Conservation (phyloP, 176 grass and related monocot genomes). For the Oryza glumipatula region DNA sequence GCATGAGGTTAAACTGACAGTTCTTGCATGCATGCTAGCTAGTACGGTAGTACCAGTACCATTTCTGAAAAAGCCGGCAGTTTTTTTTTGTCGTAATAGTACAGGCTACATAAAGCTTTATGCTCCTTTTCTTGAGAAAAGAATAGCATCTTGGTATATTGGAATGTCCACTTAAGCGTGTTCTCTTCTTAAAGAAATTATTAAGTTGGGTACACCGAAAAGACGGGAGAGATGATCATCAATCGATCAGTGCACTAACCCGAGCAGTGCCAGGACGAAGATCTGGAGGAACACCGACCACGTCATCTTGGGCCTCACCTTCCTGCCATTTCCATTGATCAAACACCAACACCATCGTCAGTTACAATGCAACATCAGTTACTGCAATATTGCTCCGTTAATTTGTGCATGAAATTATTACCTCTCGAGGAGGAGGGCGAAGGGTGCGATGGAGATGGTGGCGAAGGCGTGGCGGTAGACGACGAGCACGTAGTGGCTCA, state of each 20-base stretch:
- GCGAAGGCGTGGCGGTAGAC: constrained; percentile 97
- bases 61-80: constrained; percentile 14
- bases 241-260: constrained; percentile 53
- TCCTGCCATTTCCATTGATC: constrained; percentile 52
- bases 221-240: background rate
- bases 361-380: background rate
- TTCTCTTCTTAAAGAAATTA: background rate
- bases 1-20: background rate
- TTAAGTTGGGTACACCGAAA: background rate
- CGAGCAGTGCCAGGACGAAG: constrained; percentile 85
- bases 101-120: constrained; percentile 5
- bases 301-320: constrained; percentile 91
- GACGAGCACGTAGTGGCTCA: constrained; percentile 97
- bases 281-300: constrained; percentile 80
- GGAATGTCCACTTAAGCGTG: constrained; percentile 30
- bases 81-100: background rate
- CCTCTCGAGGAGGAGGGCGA: constrained; percentile 87
- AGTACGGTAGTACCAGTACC: background rate
- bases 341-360: background rate
- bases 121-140: constrained; percentile 17
- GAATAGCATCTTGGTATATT: constrained; percentile 25
- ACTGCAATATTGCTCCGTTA: background rate
- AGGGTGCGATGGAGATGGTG: constrained; percentile 88
- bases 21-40: background rate
- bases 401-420: background rate